phyloP scores from a whole-genome alignment of 2,329 filamentous ascomycete genomes.

The Sordariomycetes sp. region DNA sequence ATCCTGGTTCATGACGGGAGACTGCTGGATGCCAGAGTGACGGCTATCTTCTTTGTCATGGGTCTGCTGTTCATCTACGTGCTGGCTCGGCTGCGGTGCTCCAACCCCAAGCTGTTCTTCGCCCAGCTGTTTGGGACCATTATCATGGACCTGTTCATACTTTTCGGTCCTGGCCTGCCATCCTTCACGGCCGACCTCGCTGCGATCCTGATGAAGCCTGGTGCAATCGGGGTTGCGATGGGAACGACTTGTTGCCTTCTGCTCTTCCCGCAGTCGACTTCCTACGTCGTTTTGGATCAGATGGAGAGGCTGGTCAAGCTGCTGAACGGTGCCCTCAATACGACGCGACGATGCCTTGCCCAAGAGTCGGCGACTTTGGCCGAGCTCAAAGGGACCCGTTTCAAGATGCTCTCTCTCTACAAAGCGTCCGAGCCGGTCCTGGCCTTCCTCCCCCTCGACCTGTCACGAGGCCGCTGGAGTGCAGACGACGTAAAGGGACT shows the following conservation, averaged over 20 bases:
- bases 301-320: constrained; percentile 19
- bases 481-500: constrained; percentile 30
- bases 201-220: constrained; percentile 30
- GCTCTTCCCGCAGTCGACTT: constrained; percentile 40
- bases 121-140: constrained; percentile 37
- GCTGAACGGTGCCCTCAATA: constrained; percentile 20
- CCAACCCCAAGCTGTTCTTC: constrained; percentile 33
- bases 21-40: constrained; percentile 37
- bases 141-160: constrained; percentile 33
- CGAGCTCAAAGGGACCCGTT: constrained; percentile 16
- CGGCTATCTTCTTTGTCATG: constrained; percentile 25
- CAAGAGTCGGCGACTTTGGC: constrained; percentile 13
- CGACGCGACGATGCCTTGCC: constrained; percentile 14
- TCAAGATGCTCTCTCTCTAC: constrained; percentile 21
- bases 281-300: constrained; percentile 27
- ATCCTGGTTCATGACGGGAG: constrained; percentile 30
- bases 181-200: constrained; percentile 28
- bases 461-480: constrained; percentile 34
- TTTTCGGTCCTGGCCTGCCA: constrained; percentile 30
- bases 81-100: constrained; percentile 29
- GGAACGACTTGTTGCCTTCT: constrained; percentile 32
- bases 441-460: constrained; percentile 34
- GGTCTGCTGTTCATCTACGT: constrained; percentile 33
- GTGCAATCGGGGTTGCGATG: constrained; percentile 32
- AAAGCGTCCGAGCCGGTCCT: constrained; percentile 27